Evolutionary conservation across 2,329 filamentous ascomycete genomes (phyloP).

Genomic region (Rachicladosporium sp.): DNA sequence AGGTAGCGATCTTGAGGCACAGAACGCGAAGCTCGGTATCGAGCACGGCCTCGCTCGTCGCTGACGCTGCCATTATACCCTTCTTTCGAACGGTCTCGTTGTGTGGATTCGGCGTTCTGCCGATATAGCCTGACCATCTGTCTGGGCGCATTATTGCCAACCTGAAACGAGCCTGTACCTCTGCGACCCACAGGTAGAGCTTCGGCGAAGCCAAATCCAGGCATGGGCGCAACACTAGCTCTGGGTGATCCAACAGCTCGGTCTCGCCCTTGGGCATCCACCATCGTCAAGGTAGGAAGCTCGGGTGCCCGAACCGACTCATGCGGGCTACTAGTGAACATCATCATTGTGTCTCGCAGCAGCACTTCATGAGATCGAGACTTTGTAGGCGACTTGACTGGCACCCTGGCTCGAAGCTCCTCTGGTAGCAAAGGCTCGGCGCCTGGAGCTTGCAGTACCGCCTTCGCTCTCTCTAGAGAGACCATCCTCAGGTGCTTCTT

Average conservation of each 20-base stretch:
- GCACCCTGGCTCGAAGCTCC: conserved; percentile 16
- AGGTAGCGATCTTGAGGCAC: no score
- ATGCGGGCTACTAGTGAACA: conserved; percentile 1
- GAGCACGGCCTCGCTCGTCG: conserved; percentile 3
- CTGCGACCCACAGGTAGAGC: no score
- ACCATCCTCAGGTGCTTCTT: conserved; percentile 12
- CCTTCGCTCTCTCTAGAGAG: conserved; percentile 17
- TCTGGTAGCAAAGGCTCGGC: conserved; percentile 19
- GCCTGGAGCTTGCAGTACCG: conserved; percentile 14
- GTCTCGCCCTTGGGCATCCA: conserved; percentile 4
- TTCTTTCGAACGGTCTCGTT: neutral
- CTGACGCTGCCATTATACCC: neutral
- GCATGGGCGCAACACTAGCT: conserved; percentile 3
- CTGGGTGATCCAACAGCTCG: conserved; percentile 2
- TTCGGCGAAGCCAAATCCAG: conserved; percentile 1
- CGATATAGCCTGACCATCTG: conserved; percentile 3
- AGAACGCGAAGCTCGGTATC: conserved; percentile 1
- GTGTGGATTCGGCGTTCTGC: neutral
- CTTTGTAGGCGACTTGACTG: conserved; percentile 7
- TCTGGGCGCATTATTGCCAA: conserved; percentile 5
- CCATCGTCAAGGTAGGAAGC: conserved; percentile 3
- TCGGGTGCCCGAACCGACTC: neutral
- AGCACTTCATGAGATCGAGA: conserved; percentile 8
- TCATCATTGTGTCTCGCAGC: conserved; percentile 4
- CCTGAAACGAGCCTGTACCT: conserved; percentile 4